A percentile compares a stretch with the other conserved stretches of the same genome.
These are phyloP conservation scores for Backusella liffmaniae DNA, from an alignment of 192 early-diverging fungal genomes.

Conservation along the genomic window DNA sequence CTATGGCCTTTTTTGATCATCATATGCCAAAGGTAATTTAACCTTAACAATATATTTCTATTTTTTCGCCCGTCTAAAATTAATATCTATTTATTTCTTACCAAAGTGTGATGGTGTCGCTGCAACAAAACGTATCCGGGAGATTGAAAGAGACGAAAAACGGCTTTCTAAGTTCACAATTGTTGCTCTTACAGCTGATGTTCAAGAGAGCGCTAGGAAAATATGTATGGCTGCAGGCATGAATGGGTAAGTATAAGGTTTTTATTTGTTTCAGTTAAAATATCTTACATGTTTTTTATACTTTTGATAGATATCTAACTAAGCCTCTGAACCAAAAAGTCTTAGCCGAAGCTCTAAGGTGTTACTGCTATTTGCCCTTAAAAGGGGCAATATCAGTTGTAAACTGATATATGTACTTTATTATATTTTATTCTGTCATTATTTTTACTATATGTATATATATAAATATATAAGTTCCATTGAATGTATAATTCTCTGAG, in stretches of 20 bases:
- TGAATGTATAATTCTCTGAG: not conserved
- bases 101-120: slow-evolving; percentile 45
- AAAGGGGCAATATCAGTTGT: not conserved
- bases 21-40: slow-evolving; percentile 45
- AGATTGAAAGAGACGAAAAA: slow-evolving; percentile 33
- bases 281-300: not conserved
- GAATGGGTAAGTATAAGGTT: slow-evolving; percentile 34
- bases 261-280: not conserved
- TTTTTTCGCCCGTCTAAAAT: not conserved
- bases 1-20: slow-evolving; percentile 54
- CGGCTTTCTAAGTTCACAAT: slow-evolving; percentile 35
- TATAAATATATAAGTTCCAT: not conserved
- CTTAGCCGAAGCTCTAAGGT: slow-evolving; percentile 1
- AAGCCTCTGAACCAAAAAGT: slow-evolving; percentile 17
- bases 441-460: not conserved
- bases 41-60: not conserved
- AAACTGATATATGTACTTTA: not conserved
- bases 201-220: slow-evolving; percentile 47
- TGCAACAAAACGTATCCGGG: slow-evolving; percentile 47
- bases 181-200: slow-evolving; percentile 48
- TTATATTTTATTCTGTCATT: not conserved
- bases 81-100: not conserved
- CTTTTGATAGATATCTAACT: slow-evolving; percentile 11
- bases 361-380: slow-evolving; percentile 10
- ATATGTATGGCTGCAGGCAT: slow-evolving; percentile 48